Percentiles rank a stretch among this genome's conserved stretches.
Conservation (phyloP, 2,329 filamentous ascomycete genomes). For the Dactylonectria macrodidyma region DNA sequence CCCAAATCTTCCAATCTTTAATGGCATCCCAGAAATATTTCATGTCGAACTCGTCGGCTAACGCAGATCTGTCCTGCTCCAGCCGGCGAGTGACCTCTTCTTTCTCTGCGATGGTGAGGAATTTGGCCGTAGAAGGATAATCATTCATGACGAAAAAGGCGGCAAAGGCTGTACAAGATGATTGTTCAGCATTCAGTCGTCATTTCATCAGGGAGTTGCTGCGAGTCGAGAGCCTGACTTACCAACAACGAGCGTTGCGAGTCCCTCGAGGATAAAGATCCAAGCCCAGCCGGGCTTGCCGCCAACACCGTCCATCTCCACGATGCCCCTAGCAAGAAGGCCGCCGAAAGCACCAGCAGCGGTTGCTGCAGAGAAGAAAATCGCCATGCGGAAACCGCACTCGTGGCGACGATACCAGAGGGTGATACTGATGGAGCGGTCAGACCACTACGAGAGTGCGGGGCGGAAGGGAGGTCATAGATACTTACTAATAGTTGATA, state of each 20-base stretch:
- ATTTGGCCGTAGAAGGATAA: conserved; percentile 68
- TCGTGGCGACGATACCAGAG: conserved; percentile 74
- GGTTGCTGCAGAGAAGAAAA: conserved; percentile 72
- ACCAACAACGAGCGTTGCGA: conserved; percentile 62
- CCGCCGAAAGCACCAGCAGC: conserved; percentile 75
- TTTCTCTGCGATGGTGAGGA: conserved; percentile 62
- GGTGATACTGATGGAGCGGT: conserved; percentile 57
- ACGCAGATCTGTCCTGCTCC: conserved; percentile 58
- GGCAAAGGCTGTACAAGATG: conserved; percentile 54
- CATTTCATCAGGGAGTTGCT: conserved; percentile 11
- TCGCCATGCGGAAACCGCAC: conserved; percentile 72
- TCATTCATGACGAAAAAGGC: conserved; percentile 68
- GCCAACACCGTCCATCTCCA: conserved; percentile 68
- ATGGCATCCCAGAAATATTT: conserved; percentile 70
- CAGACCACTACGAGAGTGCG: neutral
- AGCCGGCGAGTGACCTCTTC: conserved; percentile 59
- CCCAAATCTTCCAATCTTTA: conserved; percentile 69
- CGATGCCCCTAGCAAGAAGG: conserved; percentile 71
- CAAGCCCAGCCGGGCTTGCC: conserved; percentile 77
- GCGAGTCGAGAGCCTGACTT: conserved; percentile 22
- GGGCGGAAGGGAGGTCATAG: neutral
- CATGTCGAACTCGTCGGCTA: conserved; percentile 71
- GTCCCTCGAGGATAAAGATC: conserved; percentile 83
- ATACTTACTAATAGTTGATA: conserved; percentile 63
- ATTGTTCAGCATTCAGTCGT: neutral